These are phyloP conservation scores for Fusarium brevicatenulatum DNA, from an alignment of 2,329 filamentous ascomycete genomes.

Conservation along the genomic window DNA sequence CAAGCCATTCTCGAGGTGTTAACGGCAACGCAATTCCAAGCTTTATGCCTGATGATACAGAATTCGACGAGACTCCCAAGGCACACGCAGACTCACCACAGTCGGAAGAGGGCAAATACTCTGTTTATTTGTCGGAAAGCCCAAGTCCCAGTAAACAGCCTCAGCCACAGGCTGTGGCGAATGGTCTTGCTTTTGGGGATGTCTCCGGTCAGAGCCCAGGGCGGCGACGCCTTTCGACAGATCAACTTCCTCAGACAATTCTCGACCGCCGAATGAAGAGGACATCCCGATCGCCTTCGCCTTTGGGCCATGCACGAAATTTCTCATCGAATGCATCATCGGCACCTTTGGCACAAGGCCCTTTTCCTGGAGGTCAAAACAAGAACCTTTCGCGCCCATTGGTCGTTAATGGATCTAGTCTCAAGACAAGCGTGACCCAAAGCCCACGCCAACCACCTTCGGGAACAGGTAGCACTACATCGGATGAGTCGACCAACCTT, in stretches of 20 bases:
- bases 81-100: constrained; percentile 57
- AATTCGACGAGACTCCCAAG: constrained; percentile 58
- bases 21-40: constrained; percentile 65
- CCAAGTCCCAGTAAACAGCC: constrained; percentile 44
- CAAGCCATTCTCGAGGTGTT: constrained; percentile 51
- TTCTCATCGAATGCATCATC: constrained; percentile 55
- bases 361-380: constrained; percentile 51
- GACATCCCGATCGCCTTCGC: constrained; percentile 66
- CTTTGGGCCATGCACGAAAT: constrained; percentile 60
- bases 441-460: constrained; percentile 35
- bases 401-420: constrained; percentile 62
- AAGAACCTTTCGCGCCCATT: constrained; percentile 57
- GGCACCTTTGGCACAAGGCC: constrained; percentile 51
- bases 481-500: constrained; percentile 39
- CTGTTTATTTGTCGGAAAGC: constrained; percentile 43
- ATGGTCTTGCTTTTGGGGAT: constrained; percentile 61
- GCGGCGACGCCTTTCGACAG: constrained; percentile 61
- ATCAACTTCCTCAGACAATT: constrained; percentile 64
- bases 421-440: constrained; percentile 49
- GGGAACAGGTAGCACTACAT: constrained; percentile 22
- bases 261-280: constrained; percentile 64
- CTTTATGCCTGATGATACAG: constrained; percentile 66
- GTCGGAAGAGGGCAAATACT: constrained; percentile 56
- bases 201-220: constrained; percentile 52
- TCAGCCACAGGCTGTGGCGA: constrained; percentile 44